Conservation (phyloP, 352 stramenopile species). For the Globisporangium acanthophoron region DNA sequence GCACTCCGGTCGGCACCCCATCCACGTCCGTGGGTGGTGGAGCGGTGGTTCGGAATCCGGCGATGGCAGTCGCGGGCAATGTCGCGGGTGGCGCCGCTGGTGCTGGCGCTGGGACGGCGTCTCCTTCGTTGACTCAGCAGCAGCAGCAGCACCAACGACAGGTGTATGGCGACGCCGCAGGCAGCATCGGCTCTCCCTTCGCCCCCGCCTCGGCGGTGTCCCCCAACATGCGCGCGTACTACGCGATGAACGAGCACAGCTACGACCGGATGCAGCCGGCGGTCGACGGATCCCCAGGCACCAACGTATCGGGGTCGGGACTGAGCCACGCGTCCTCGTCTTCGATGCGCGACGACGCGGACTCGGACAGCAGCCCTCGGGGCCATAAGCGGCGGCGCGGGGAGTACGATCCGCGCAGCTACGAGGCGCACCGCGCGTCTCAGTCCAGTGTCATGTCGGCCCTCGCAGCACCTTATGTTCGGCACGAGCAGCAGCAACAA, state of each 20-base stretch:
- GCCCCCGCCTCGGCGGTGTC: constrained; percentile 15
- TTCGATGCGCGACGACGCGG: not conserved
- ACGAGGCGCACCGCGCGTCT: constrained; percentile 3
- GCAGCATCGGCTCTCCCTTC: constrained; percentile 14
- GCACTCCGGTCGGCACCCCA: constrained; percentile 5
- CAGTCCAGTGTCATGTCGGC: constrained; percentile 7
- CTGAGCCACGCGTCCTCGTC: not conserved
- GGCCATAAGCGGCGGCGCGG: constrained; percentile 36
- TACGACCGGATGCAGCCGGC: constrained; percentile 6
- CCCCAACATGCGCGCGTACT: constrained; percentile 19
- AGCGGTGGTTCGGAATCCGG: constrained; percentile 8
- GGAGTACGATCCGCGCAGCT: constrained; percentile 20
- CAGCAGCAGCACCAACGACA: constrained; percentile 10
- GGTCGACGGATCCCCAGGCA: constrained; percentile 1
- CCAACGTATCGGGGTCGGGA: not conserved
- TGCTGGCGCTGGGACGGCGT: not conserved
- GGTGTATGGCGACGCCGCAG: constrained; percentile 14
- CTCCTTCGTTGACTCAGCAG: constrained; percentile 12
- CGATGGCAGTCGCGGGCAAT: constrained; percentile 1
- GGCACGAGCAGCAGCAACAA: constrained; percentile 10
- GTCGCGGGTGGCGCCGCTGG: no score
- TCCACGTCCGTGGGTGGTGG: constrained; percentile 8
- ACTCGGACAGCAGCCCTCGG: constrained; percentile 14
- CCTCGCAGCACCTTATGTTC: constrained; percentile 1
- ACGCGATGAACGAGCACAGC: constrained; percentile 18